Percentiles rank a stretch among this genome's conserved stretches.
phyloP scores from a whole-genome alignment of 1,284 basidiomycete genomes.

The Macrocystidia cucumis region DNA sequence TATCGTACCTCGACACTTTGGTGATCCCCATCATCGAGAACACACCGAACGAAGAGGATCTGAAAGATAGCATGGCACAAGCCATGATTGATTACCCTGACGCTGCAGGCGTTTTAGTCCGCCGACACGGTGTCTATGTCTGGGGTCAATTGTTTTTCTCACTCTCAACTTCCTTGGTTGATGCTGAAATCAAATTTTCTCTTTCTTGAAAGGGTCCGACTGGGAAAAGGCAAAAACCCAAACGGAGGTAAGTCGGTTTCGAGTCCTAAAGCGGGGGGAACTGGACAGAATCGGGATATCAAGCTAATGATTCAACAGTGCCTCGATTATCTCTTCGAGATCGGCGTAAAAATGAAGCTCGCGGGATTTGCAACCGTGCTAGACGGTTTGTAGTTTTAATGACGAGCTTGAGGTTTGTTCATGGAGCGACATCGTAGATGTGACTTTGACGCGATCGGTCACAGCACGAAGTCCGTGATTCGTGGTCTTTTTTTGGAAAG shows the following conservation, averaged over 20 bases:
- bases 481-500: too few species aligned
- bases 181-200: slow-evolving; percentile 5
- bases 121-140: slow-evolving; percentile 78
- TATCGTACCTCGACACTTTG: slow-evolving; percentile 82
- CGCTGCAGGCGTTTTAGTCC: slow-evolving; percentile 73
- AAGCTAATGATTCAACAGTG: slow-evolving; percentile 36
- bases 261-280: too few species aligned
- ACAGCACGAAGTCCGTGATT: too few species aligned
- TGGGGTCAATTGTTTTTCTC: slow-evolving; percentile 49
- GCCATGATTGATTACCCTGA: slow-evolving; percentile 77
- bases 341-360: slow-evolving; percentile 73
- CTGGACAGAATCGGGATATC: too few species aligned
- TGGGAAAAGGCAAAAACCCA: slow-evolving; percentile 90
- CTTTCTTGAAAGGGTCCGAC: slow-evolving; percentile 41
- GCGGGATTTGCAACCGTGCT: slow-evolving; percentile 45
- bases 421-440: too few species aligned
- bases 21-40: slow-evolving; percentile 84
- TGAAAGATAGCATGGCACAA: slow-evolving; percentile 78
- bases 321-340: slow-evolving; percentile 82
- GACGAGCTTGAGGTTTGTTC: too few species aligned
- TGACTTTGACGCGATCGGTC: too few species aligned
- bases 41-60: slow-evolving; percentile 81
- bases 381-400: too few species aligned
- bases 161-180: neutral
- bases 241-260: slow-evolving; percentile 44